A percentile compares a stretch with the other conserved stretches of the same genome.
phyloP scores from a whole-genome alignment of 495 filamentous ascomycete species.

The Ramalina peruviana region DNA sequence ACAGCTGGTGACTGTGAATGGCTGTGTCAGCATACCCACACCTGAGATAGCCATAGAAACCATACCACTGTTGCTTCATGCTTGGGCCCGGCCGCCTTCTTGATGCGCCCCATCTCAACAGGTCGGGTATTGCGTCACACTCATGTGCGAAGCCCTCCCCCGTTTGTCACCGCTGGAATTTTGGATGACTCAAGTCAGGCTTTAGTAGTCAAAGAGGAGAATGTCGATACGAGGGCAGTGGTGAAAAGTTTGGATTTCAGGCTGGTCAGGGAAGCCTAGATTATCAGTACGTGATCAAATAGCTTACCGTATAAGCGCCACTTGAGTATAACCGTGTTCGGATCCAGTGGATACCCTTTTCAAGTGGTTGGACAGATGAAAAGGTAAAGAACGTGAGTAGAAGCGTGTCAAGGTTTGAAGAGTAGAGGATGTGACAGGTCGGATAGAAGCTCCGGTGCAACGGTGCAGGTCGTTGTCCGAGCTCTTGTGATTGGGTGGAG shows the following conservation, averaged over 20 bases:
- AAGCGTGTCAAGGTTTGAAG: too few relatives aligned
- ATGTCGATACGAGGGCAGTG: neutral
- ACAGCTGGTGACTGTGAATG: conserved; percentile 66
- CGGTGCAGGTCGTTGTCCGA: conserved; percentile 38
- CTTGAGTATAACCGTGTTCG: too few relatives aligned
- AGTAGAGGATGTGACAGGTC: conserved; percentile 1
- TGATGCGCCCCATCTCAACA: conserved; percentile 82
- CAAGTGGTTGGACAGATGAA: too few relatives aligned
- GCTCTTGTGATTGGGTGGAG: conserved; percentile 16
- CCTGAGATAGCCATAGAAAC: conserved; percentile 10
- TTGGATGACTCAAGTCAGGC: neutral
- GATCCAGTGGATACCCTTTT: too few relatives aligned
- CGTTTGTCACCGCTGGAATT: neutral
- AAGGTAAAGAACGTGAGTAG: too few relatives aligned
- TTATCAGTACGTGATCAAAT: neutral
- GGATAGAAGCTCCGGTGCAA: conserved; percentile 23
- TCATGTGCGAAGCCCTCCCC: conserved; percentile 27
- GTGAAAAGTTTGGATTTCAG: conserved; percentile 2
- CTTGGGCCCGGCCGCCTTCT: conserved; percentile 80
- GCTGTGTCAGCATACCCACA: conserved; percentile 1
- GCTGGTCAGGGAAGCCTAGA: neutral
- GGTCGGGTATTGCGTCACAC: conserved; percentile 22
- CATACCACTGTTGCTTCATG: conserved; percentile 90
- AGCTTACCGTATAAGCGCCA: neutral
- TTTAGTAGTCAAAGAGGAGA: neutral